Evolutionary conservation across 2,329 filamentous ascomycete genomes (phyloP), one percentile per base, ranked within the genome.

Genomic region (Ophiocordyceps robertsii): DNA sequence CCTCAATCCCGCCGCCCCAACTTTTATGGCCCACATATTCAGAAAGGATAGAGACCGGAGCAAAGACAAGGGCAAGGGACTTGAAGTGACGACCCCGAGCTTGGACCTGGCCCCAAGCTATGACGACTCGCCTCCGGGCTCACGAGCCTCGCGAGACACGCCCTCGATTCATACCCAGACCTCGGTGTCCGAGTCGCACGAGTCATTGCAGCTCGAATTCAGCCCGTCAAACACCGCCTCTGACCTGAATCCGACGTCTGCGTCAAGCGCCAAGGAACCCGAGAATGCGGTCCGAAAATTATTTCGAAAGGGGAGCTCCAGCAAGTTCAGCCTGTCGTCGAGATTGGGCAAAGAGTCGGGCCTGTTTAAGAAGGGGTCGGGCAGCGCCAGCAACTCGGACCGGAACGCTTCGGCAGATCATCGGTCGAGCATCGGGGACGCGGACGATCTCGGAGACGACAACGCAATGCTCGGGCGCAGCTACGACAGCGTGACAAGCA

Each of bases 1-100:
- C 53, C 71, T 96, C 27, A 96, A 98, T 53, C 92, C 92, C 8
- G 77, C 85, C 7, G 92, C 90, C 0, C 89, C 89, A 9, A 85
- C 83, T 1, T 96, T 96, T 58, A 90, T 83, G 62, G 80, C 73
- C 10, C 73, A 80, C 32, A 76, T 92, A 45, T 75, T 79, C 52
- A 68, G 71, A 14, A 62, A 52, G 47, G 62, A 47, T 58, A 60
- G 63, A 51, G 59, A 64, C 4, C 64, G 62, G 43, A 61, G 64
- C 4, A 64, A 62, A 43, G 54, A 57, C 17, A 61, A 57, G 46
- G 49, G 54, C 19, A 68, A 64, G 49, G 55, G 39, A 45, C 60
- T 39, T 42, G 56, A 61, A 27, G 56, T 53, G 4, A 51, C 59
- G 8, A 62, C 63, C 11, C 61, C 65, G 7, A 57, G 56, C 37